A percentile compares a stretch with the other conserved stretches of the same genome.
phyloP scores from a whole-genome alignment of 306 rosid genomes.

The Casuarina glauca region DNA sequence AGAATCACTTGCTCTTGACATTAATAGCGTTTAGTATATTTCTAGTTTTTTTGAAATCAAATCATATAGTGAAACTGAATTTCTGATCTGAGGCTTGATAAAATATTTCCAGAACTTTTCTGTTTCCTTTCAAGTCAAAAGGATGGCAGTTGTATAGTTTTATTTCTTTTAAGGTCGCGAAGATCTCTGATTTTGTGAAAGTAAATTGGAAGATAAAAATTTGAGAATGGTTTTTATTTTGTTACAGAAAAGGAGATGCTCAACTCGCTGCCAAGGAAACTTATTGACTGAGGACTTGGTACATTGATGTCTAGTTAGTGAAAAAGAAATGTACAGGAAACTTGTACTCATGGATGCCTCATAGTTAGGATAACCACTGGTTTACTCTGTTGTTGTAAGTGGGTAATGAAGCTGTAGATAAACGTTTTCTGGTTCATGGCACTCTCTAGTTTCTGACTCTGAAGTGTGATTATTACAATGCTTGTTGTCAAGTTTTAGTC shows the following conservation, averaged over 20 bases:
- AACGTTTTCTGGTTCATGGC: neutral
- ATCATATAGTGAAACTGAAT: neutral
- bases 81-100: neutral
- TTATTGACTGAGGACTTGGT: constrained; percentile 37
- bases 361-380: neutral
- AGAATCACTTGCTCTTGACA: neutral
- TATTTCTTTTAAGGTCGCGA: neutral
- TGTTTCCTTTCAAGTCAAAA: neutral
- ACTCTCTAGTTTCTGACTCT: neutral
- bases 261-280: constrained; percentile 39
- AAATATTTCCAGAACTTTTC: neutral
- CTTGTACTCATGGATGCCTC: constrained; percentile 20
- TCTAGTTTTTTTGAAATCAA: neutral
- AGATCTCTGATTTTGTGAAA: neutral
- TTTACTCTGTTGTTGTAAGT: constrained; percentile 6
- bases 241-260: constrained; percentile 40
- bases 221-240: constrained; percentile 21
- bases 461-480: neutral
- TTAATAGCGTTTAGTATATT: neutral
- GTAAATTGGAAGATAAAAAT: neutral
- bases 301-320: constrained; percentile 11
- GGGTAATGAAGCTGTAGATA: neutral
- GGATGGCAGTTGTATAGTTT: neutral
- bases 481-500: neutral
- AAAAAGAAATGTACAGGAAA: constrained; percentile 8